Evolutionary conservation across 129 eudicot genomes (phyloP), one percentile per base, ranked within the genome.

Genomic region (Scalesia atractyloides): DNA sequence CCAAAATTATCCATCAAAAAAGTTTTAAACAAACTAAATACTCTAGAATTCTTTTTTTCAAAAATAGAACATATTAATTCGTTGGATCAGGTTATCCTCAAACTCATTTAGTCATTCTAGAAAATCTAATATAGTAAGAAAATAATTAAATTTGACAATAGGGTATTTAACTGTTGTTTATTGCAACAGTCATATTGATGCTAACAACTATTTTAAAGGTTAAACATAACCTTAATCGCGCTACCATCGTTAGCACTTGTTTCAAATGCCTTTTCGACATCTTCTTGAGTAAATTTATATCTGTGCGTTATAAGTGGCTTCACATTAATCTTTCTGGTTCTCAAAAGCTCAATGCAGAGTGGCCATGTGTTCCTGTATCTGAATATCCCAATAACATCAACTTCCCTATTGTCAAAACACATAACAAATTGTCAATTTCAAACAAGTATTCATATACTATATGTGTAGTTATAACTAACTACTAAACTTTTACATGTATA

Each of bases 201-300:
- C 19, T 47, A 46, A 50, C 43, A 14, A 10, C 49, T 10, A 47
- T 39, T 11, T 47, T 57, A 86, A 64, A 86, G 72, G 63, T 86
- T 86, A 68, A 83, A 86, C 91, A 81, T 83, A 68, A 86, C 86
- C 64, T 86, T 86, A 26, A 86, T 86, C 61, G 84, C 91, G 18
- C 72, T 63, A 39, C 84, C 88, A 11, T 86, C 88, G 5, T 62
- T 60, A 72, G 91, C 80, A 58, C 86, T 74, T 26, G 81, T 81
- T 76, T 88, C 86, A 69, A 80, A 85, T 19, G 90, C 91, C 57
- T 78, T 73, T 30, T 81, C 81, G 4, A 86, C 73, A 36, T 70
- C 84, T 74, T 83, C 76, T 68, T 83, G 84, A 63, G 79, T 74
- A 49, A 86, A 80, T 24, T 53, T 36, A 24, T 47, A 83, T 82